A percentile compares a stretch with the other conserved stretches of the same genome.
Conservation (phyloP, 2,329 filamentous ascomycete species). For the Coniochaeta hoffmannii region DNA sequence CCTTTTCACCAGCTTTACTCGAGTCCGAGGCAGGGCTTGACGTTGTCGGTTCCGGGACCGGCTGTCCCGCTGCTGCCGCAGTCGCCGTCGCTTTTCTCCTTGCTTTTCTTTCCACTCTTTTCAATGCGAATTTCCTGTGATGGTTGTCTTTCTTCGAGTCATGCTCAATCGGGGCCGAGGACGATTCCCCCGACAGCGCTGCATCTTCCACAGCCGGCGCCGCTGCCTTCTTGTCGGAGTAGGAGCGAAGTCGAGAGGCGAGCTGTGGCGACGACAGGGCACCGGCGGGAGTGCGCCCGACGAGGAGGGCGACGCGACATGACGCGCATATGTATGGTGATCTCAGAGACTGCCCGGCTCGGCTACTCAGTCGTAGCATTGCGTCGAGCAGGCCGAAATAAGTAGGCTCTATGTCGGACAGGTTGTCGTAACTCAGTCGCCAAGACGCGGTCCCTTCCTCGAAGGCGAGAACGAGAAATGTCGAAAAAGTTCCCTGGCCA, state of each 20-base stretch:
- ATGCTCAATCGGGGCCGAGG: not conserved
- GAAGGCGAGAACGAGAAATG: not conserved
- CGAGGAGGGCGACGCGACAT: conserved; percentile 1
- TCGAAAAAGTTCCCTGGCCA: not conserved
- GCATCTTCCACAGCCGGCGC: not conserved
- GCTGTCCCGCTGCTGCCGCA: not conserved
- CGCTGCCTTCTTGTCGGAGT: not conserved
- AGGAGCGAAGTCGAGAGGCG: not conserved
- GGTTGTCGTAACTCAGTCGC: not conserved
- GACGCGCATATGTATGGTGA: not conserved
- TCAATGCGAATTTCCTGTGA: not conserved
- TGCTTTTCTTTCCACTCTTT: not conserved
- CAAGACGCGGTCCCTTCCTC: not conserved
- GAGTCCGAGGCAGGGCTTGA: not conserved
- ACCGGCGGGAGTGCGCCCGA: not conserved
- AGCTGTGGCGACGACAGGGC: not conserved
- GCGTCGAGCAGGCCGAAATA: not conserved
- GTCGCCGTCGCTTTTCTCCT: not conserved
- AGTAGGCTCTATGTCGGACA: too few species aligned
- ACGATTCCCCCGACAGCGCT: not conserved
- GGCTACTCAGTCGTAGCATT: conserved; percentile 2
- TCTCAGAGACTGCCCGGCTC: not conserved
- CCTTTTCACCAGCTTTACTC: not conserved
- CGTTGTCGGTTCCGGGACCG: not conserved
- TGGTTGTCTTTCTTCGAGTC: not conserved